Evolutionary conservation across 2,329 filamentous ascomycete species (phyloP).

Genomic region (Alternaria tenuissima): DNA sequence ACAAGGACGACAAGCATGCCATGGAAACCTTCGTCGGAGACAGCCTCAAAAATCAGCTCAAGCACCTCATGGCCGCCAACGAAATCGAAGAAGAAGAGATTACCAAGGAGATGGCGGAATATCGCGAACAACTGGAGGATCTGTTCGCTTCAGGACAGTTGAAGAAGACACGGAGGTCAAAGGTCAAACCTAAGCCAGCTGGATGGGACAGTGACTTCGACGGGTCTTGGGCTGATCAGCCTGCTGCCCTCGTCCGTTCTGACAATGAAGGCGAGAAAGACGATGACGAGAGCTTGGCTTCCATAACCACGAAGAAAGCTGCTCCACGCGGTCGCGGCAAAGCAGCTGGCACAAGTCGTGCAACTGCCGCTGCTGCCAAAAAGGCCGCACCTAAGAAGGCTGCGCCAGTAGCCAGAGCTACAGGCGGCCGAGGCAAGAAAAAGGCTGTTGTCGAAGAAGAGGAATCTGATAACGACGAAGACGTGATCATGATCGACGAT

Average conservation of each 20-base stretch:
- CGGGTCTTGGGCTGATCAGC: slow-evolving; percentile 83
- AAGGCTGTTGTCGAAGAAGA: slow-evolving; percentile 52
- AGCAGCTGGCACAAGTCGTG: slow-evolving; percentile 49
- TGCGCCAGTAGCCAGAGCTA: slow-evolving; percentile 45
- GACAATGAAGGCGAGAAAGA: slow-evolving; percentile 59
- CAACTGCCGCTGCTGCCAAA: slow-evolving; percentile 38
- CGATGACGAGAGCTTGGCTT: slow-evolving; percentile 43
- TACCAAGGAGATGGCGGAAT: slow-evolving; percentile 75
- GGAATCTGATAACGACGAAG: slow-evolving; percentile 50
- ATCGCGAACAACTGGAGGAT: slow-evolving; percentile 74
- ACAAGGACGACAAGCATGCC: slow-evolving; percentile 93
- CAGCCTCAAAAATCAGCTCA: slow-evolving; percentile 54
- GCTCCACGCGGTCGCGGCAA: slow-evolving; percentile 58
- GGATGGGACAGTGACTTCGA: slow-evolving; percentile 91
- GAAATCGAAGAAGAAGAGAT: slow-evolving; percentile 75
- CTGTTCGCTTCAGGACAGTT: slow-evolving; percentile 72
- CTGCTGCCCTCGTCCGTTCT: slow-evolving; percentile 67
- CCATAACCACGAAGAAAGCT: slow-evolving; percentile 48
- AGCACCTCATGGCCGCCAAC: slow-evolving; percentile 60
- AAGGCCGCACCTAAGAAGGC: slow-evolving; percentile 47
- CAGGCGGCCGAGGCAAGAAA: slow-evolving; percentile 52
- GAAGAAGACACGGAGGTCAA: slow-evolving; percentile 63
- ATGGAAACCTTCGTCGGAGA: slow-evolving; percentile 66
- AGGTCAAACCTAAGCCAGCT: slow-evolving; percentile 77
- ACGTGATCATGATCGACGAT: slow-evolving; percentile 56